Conservation (phyloP, 1,284 basidiomycete species). For the Malassezia equina region DNA sequence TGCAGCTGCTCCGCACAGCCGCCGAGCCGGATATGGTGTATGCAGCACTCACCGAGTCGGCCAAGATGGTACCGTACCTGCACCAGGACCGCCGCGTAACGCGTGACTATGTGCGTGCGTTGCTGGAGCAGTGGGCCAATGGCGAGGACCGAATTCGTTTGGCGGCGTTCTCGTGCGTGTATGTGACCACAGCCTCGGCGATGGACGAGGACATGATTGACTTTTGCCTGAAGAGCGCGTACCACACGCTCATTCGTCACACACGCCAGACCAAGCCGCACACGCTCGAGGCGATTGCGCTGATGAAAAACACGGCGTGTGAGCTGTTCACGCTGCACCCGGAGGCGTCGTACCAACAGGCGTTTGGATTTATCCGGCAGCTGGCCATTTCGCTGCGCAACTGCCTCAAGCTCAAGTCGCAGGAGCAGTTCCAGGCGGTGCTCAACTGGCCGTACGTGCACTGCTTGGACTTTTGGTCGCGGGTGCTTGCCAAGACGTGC, state of each 20-base stretch:
- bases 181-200: conserved; percentile 60
- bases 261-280: conserved; percentile 72
- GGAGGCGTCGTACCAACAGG: conserved; percentile 72
- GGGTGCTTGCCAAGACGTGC: conserved; percentile 54
- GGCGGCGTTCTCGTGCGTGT: conserved; percentile 74
- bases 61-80: conserved; percentile 41
- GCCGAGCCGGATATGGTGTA: conserved; percentile 52
- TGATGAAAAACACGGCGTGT: conserved; percentile 96
- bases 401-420: conserved; percentile 71
- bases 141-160: conserved; percentile 74
- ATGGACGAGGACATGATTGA: conserved; percentile 75
- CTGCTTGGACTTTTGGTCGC: conserved; percentile 89
- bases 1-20: conserved; percentile 35
- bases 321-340: conserved; percentile 71
- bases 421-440: conserved; percentile 41
- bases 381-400: conserved; percentile 85
- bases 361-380: conserved; percentile 91
- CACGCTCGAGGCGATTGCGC: conserved; percentile 81
- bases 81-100: conserved; percentile 34
- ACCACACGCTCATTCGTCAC: conserved; percentile 70
- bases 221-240: conserved; percentile 76
- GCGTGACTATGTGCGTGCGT: conserved; percentile 37
- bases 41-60: conserved; percentile 50
- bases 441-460: conserved; percentile 94
- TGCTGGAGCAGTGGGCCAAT: conserved; percentile 56